Conservation (phyloP, 352 stramenopile species). For the Blastocystis sp. region DNA sequence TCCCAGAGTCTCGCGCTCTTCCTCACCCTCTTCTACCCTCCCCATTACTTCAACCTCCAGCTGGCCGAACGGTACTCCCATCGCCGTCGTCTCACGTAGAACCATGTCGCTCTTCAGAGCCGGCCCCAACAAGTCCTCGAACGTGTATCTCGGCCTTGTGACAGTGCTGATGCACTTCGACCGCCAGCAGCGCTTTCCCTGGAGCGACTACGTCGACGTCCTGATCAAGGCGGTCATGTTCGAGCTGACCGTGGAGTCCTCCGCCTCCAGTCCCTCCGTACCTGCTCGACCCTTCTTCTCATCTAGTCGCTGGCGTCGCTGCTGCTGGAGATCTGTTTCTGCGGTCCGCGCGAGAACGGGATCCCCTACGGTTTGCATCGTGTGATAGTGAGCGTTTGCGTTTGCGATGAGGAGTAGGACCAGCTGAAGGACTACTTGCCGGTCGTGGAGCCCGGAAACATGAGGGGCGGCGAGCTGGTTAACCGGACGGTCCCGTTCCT, state of each 20-base stretch:
- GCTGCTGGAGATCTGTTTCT: not conserved
- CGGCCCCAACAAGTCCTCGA: not conserved
- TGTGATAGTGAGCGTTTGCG: not conserved
- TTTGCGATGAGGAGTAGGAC: not conserved
- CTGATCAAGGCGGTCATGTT: not conserved
- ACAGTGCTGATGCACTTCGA: not conserved
- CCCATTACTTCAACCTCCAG: constrained; percentile 13
- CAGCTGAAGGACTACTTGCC: not conserved
- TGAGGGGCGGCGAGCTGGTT: not conserved
- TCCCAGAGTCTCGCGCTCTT: not conserved
- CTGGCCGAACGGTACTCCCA: not conserved
- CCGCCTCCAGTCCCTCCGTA: no score
- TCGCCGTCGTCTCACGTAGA: not conserved
- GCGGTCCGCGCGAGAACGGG: not conserved
- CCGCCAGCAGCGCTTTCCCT: not conserved
- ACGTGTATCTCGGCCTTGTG: not conserved
- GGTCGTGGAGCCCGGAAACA: not conserved
- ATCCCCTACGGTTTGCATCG: not conserved
- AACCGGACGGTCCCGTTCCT: not conserved
- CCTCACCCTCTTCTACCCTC: not conserved
- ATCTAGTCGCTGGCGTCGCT: not conserved
- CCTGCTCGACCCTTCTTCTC: no score
- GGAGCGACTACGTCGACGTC: not conserved
- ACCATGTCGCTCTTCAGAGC: not conserved
- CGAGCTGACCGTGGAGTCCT: no score